Conservation (phyloP, 805 yeast genomes). For the Zygoascus tannicola region DNA sequence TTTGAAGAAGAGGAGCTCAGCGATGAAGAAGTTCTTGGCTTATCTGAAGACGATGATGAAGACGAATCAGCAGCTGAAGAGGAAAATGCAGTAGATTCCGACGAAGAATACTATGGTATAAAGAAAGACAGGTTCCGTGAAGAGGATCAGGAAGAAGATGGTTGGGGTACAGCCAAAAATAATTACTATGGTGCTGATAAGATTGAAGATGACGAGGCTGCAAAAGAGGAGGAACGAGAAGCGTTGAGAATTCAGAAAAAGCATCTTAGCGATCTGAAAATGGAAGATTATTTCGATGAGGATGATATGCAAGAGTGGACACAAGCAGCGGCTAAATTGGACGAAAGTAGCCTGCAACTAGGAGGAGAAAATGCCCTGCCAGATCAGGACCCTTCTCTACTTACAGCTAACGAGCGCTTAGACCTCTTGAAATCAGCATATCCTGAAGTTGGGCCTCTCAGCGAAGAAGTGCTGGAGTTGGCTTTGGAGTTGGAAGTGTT, state of each 20-base stretch:
- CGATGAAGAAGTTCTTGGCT: constrained; percentile 49
- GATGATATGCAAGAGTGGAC: constrained; percentile 76
- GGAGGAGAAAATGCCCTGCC: constrained; percentile 27
- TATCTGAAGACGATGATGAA: constrained; percentile 34
- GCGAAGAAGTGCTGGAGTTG: constrained; percentile 49
- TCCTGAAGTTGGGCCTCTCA: constrained; percentile 78
- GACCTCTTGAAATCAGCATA: constrained; percentile 50
- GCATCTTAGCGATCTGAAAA: constrained; percentile 53
- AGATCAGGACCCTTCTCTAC: constrained; percentile 35
- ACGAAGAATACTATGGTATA: constrained; percentile 36
- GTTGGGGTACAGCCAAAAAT: constrained; percentile 40
- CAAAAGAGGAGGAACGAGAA: constrained; percentile 73
- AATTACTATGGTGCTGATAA: constrained; percentile 33
- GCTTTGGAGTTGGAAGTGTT: constrained; percentile 21
- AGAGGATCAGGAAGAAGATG: constrained; percentile 26
- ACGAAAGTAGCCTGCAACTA: constrained; percentile 16
- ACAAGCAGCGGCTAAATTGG: constrained; percentile 42
- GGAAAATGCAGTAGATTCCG: constrained; percentile 43
- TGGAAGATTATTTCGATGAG: constrained; percentile 71
- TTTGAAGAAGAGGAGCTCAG: constrained; percentile 29
- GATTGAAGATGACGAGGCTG: constrained; percentile 19
- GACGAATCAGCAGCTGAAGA: constrained; percentile 24
- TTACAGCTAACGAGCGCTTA: constrained; percentile 46
- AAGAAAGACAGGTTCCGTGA: constrained; percentile 25
- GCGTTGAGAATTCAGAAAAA: constrained; percentile 79